Percentiles rank a stretch among this genome's conserved stretches.
These are phyloP conservation scores for Avena atlantica DNA, from an alignment of 176 grass and related monocot genomes.

Conservation along the genomic window DNA sequence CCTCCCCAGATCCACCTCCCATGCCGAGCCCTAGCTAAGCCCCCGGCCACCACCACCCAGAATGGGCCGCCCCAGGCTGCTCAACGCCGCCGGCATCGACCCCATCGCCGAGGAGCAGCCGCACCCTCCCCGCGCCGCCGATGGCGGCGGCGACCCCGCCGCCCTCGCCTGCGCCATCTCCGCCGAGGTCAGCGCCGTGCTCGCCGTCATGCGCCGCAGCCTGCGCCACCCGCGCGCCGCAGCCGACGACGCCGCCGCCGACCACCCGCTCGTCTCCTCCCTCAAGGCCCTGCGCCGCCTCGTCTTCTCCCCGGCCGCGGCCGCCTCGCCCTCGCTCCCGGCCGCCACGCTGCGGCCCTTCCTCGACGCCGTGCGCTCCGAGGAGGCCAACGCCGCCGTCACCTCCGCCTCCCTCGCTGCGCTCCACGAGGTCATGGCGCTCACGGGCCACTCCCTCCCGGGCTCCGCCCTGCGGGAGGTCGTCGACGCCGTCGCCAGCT, in stretches of 20 bases:
- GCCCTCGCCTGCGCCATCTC: conserved; percentile 80
- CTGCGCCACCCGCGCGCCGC: conserved; percentile 60
- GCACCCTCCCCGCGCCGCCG: background rate
- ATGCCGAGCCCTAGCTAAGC: conserved; percentile 27
- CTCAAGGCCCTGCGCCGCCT: conserved; percentile 84
- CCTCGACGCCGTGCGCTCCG: conserved; percentile 79
- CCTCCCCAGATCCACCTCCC: conserved; percentile 45
- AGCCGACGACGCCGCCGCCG: conserved; percentile 57
- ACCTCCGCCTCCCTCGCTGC: conserved; percentile 79
- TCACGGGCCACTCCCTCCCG: conserved; percentile 49
- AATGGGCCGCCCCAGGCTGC: conserved; percentile 67
- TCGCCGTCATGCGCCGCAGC: conserved; percentile 82
- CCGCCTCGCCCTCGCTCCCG: conserved; percentile 24
- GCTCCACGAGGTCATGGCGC: conserved; percentile 67
- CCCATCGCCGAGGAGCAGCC: conserved; percentile 66
- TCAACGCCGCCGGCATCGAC: conserved; percentile 56
- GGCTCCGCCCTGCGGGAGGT: conserved; percentile 70
- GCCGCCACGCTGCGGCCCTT: conserved; percentile 67
- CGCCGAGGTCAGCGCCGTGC: conserved; percentile 79
- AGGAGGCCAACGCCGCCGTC: conserved; percentile 74
- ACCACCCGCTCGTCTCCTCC: conserved; percentile 73
- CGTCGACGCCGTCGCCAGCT: conserved; percentile 77
- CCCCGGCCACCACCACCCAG: background rate
- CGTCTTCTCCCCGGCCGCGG: conserved; percentile 55
- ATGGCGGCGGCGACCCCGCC: conserved; percentile 30